phyloP scores from a whole-genome alignment of 768 basidiomycete genomes.

The Kwoniella heveanensis region DNA sequence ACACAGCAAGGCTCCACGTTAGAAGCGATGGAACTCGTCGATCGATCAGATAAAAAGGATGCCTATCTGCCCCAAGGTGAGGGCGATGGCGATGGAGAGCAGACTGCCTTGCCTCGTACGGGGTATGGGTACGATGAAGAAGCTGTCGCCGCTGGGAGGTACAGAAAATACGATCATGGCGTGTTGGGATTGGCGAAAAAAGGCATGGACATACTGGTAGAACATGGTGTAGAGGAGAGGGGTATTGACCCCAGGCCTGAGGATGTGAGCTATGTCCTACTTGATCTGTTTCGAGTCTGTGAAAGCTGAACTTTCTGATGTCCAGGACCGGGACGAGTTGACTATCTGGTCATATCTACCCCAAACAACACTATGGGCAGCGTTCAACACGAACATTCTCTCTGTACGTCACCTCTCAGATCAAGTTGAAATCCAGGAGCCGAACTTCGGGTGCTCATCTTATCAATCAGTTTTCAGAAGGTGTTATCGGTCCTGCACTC shows the following conservation, averaged over 20 bases:
- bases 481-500: slow-evolving; percentile 37
- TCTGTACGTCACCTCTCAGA: slow-evolving; percentile 29
- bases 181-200: slow-evolving; percentile 22
- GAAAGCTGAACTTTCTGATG: no score
- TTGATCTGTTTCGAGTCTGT: no score
- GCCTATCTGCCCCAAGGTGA: slow-evolving; percentile 1
- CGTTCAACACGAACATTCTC: slow-evolving; percentile 51
- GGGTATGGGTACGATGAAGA: slow-evolving; percentile 19
- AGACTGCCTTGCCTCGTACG: slow-evolving; percentile 4
- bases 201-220: slow-evolving; percentile 38
- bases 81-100: background rate
- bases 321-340: slow-evolving; percentile 47
- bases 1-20: background rate
- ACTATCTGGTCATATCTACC: slow-evolving; percentile 47
- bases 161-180: slow-evolving; percentile 17
- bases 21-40: slow-evolving; percentile 6
- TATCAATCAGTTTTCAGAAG: slow-evolving; percentile 45
- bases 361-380: slow-evolving; percentile 51
- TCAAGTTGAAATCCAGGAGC: background rate
- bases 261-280: slow-evolving; percentile 36
- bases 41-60: slow-evolving; percentile 15
- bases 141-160: slow-evolving; percentile 11
- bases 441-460: no score
- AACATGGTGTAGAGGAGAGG: slow-evolving; percentile 49
- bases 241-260: slow-evolving; percentile 50